phyloP scores from a whole-genome alignment of 1,284 basidiomycete genomes.

The Pyrrhoderma noxium region DNA sequence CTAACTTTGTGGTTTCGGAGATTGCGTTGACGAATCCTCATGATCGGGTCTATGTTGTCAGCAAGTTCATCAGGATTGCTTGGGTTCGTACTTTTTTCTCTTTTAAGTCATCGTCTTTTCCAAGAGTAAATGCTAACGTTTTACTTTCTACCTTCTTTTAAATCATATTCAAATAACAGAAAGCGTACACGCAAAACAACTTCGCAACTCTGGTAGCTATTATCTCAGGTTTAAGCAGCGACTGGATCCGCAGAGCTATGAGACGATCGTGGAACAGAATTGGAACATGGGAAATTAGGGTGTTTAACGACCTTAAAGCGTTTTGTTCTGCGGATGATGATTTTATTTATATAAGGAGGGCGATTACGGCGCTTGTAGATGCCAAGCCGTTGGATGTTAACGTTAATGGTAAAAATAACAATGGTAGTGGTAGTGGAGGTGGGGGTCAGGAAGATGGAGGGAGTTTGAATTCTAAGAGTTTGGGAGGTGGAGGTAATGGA shows the following conservation, averaged over 20 bases:
- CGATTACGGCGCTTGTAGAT: slow-evolving; percentile 58
- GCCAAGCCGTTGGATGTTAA: slow-evolving; percentile 48
- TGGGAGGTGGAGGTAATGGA: slow-evolving; percentile 37
- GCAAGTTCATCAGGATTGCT: slow-evolving; percentile 81
- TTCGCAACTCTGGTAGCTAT: slow-evolving; percentile 79
- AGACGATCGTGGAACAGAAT: slow-evolving; percentile 61
- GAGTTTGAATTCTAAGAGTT: slow-evolving; percentile 35
- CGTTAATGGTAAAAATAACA: no score
- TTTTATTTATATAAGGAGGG: slow-evolving; percentile 68
- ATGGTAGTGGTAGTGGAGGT: slow-evolving; percentile 22
- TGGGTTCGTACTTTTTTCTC: slow-evolving; percentile 49
- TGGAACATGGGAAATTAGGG: slow-evolving; percentile 66
- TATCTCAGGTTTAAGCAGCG: slow-evolving; percentile 69
- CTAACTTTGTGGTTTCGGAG: slow-evolving; percentile 78
- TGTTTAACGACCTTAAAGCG: slow-evolving; percentile 68
- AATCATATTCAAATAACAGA: no score
- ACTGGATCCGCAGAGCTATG: slow-evolving; percentile 67
- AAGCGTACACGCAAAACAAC: slow-evolving; percentile 76
- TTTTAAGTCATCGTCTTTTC: no score
- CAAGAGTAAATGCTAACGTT: no score
- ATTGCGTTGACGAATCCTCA: slow-evolving; percentile 60
- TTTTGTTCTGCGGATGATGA: slow-evolving; percentile 65
- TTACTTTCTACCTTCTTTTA: no score
- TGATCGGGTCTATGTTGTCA: slow-evolving; percentile 61
- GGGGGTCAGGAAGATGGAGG: slow-evolving; percentile 33